Evolutionary conservation across 1,139 yeast species (phyloP).

Genomic region (Geotrichum fermentans): DNA sequence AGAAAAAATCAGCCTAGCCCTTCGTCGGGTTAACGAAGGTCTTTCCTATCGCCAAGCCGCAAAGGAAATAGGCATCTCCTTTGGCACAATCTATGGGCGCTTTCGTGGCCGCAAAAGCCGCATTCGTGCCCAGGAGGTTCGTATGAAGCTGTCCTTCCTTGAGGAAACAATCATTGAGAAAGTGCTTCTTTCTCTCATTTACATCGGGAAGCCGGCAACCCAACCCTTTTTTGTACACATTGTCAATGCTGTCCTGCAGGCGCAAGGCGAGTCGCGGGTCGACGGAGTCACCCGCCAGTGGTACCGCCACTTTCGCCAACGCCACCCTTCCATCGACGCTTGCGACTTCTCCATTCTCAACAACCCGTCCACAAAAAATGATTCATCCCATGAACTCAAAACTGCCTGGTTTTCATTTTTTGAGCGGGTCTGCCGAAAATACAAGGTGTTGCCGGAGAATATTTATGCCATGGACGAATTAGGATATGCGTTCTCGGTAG

Average conservation of each 20-base stretch:
- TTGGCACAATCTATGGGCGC: constrained; percentile 22
- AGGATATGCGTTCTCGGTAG: constrained; percentile 13
- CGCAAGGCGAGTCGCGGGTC: constrained; percentile 20
- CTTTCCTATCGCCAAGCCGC: constrained; percentile 21
- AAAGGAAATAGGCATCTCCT: constrained; percentile 21
- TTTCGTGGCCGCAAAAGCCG: constrained; percentile 21
- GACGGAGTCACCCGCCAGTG: constrained; percentile 21
- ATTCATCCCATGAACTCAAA: constrained; percentile 9
- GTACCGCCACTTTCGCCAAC: constrained; percentile 21
- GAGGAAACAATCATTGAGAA: constrained; percentile 21
- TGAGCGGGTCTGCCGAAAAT: constrained; percentile 13
- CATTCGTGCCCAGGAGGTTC: constrained; percentile 20
- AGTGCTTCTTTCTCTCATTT: constrained; percentile 17
- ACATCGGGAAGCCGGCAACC: constrained; percentile 19
- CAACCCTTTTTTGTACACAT: constrained; percentile 20
- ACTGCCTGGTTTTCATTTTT: constrained; percentile 17
- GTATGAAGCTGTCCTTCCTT: constrained; percentile 20
- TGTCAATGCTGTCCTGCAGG: constrained; percentile 19
- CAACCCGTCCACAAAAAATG: constrained; percentile 11
- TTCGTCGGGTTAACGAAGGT: constrained; percentile 19
- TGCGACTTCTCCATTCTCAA: constrained; percentile 18
- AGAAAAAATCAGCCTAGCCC: constrained; percentile 18
- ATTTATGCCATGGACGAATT: constrained; percentile 19
- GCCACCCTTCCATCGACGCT: constrained; percentile 21
- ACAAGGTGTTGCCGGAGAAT: constrained; percentile 15